Base-by-base conservation (phyloP, 495 filamentous ascomycete species). In the Aspergillus avenaceus region DNA sequence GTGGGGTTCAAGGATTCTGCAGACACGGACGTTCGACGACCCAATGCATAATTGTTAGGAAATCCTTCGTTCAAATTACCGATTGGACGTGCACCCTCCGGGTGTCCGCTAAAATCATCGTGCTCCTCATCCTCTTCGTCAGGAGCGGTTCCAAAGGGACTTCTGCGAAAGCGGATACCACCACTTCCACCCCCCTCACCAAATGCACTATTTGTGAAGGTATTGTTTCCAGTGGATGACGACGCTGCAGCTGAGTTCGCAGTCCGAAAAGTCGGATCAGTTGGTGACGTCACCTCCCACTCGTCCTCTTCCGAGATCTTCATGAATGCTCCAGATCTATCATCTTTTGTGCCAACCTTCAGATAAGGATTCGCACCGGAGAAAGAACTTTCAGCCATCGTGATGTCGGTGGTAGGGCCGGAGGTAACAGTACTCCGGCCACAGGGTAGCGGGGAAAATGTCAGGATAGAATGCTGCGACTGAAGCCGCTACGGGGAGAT, bases 1-100 rank as follows among this genome's bases (percentile, higher is more conserved):
- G 86, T 85, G 13, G 93, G 93, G 67, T 95, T 95, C 54, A 98
- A 76, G 3, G 90, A 96, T 69, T 98, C 93, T 41, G 93, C 93
- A 41, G 95, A 97, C 25, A 98, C 95, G 6, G 93, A 97, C 18
- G 91, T 96, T 38, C 93, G 89, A 51, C 93, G 88, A 59, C 80
- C 86, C 75, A 96, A 83, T 63, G 91, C 92, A 69, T 97, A 98
- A 62, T 97, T 91, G 53, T 80, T 86, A 36, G 95, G 95, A 59
- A 96, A 90, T 48, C 85, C 87, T 41, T 88, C 83, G 25, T 77
- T 69, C 45, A 62, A 60, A 16, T 61, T 56, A 11, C 58, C 64
- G 0, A 55, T 64, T 9, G 67, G 70, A 54, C 66, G 68, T 34
- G 58, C 55, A 8, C 59, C 62, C 21, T 60, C 60, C 7, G 71